Evolutionary conservation across 441 rosid genomes (phyloP).

Genomic region (Biscutella laevigata): DNA sequence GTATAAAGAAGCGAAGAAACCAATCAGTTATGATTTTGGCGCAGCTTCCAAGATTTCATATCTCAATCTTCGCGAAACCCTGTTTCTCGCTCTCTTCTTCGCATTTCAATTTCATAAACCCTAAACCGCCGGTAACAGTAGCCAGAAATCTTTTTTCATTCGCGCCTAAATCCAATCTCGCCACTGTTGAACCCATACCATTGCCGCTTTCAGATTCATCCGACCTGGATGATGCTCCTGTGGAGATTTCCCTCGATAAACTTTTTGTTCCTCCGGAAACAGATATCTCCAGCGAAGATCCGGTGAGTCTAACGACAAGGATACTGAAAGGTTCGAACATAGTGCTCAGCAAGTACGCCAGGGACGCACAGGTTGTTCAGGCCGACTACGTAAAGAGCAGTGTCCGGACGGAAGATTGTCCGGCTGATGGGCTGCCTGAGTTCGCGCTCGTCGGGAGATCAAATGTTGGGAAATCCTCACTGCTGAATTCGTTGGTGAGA

Average conservation of each 20-base stretch:
- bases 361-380: constrained; percentile 62
- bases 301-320: constrained; percentile 36
- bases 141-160: constrained; percentile 15
- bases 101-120: constrained; percentile 29
- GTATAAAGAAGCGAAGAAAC: background rate
- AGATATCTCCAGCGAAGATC: constrained; percentile 36
- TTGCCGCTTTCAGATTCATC: constrained; percentile 27
- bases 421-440: constrained; percentile 81
- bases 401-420: constrained; percentile 72
- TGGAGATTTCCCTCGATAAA: constrained; percentile 49
- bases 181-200: constrained; percentile 51
- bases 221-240: constrained; percentile 25
- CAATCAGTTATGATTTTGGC: constrained; percentile 29
- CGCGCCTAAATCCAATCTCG: constrained; percentile 36
- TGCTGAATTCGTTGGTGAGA: constrained; percentile 80
- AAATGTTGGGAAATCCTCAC: constrained; percentile 88
- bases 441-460: constrained; percentile 91
- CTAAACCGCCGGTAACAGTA: constrained; percentile 20
- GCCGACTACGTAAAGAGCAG: constrained; percentile 88
- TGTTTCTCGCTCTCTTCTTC: constrained; percentile 20
- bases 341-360: constrained; percentile 78
- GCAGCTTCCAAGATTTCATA: constrained; percentile 44
- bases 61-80: constrained; percentile 30
- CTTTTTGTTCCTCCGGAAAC: constrained; percentile 84
- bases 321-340: constrained; percentile 81